Evolutionary conservation across 179 eudicot species (phyloP), one percentile per base, ranked within the genome.

Genomic region (Dionaea muscipula): DNA sequence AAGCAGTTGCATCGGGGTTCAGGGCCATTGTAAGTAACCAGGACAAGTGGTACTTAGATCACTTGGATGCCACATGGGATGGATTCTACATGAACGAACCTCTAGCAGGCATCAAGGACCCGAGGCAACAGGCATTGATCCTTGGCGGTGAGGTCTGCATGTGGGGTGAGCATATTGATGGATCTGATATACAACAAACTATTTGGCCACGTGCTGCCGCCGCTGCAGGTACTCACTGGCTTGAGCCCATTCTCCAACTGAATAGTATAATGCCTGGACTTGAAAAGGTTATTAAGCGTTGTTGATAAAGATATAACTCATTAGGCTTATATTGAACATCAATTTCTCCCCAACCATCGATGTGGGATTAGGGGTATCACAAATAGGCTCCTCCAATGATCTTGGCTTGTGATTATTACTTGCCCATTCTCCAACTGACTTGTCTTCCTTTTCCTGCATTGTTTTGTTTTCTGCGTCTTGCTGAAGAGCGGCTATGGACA

Each of bases 191-290:
- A 56, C 80, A 81, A 60, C 89, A 84, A 57, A 87, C 94, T 27
- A 87, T 88, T 61, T 88, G 96, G 96, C 96, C 96, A 9, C 91
- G 94, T 61, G 96, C 94, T 67, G 94, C 94, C 26, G 96, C 96
- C 22, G 90, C 96, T 68, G 96, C 96, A 80, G 94, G 96, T 87
- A 80, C 20, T 21, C 23, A 0, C 2, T 47, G 14, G 4, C 18
- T 39, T 12, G 16, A 0, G 7, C 44, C 12, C 3, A 0, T n/a
- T 15, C 16, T 10, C n/a, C 16, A 39, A 39, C 3, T 38, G 11
- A 3, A 14, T 38, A 33, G 37, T n/a, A n/a, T n/a, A n/a, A n/a
- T n/a, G n/a, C n/a, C n/a, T n/a, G n/a, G n/a, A n/a, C n/a, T n/a
- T n/a, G n/a, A n/a, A n/a, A n/a, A n/a, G n/a, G n/a, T n/a, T n/a